Percentiles rank a stretch among this genome's conserved stretches.
Conservation (phyloP, 2,329 filamentous ascomycete genomes). For the Didymella exigua region DNA sequence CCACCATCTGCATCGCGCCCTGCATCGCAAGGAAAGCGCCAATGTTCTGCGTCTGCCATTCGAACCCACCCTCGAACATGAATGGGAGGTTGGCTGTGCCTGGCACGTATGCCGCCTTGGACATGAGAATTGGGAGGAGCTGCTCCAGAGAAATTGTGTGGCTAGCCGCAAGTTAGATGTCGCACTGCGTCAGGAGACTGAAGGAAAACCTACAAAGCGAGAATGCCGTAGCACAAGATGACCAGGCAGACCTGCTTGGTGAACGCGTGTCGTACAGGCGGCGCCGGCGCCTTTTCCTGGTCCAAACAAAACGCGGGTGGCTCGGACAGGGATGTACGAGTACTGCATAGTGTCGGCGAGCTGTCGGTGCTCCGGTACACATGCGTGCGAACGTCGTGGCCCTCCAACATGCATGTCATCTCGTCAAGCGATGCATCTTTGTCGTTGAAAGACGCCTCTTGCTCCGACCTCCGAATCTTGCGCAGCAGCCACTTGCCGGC, state of each 20-base stretch:
- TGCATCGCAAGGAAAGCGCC: slow-evolving; percentile 88
- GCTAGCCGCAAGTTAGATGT: slow-evolving; percentile 55
- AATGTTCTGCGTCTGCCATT: slow-evolving; percentile 79
- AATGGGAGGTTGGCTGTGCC: slow-evolving; percentile 71
- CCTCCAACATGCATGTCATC: slow-evolving; percentile 64
- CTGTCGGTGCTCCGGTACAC: slow-evolving; percentile 65
- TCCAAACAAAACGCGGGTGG: slow-evolving; percentile 45
- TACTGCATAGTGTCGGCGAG: slow-evolving; percentile 57
- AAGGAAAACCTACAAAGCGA: slow-evolving; percentile 78
- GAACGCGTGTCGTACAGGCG: slow-evolving; percentile 65
- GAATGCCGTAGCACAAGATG: slow-evolving; percentile 86
- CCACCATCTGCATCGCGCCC: slow-evolving; percentile 85
- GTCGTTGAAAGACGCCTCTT: slow-evolving; percentile 41
- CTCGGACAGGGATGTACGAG: slow-evolving; percentile 38
- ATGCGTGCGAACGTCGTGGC: slow-evolving; percentile 56
- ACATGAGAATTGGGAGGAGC: slow-evolving; percentile 89
- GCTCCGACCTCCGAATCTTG: slow-evolving; percentile 38
- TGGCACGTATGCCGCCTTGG: slow-evolving; percentile 63
- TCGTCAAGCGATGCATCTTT: slow-evolving; percentile 61
- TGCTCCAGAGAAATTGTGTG: slow-evolving; percentile 98
- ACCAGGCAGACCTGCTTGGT: slow-evolving; percentile 84
- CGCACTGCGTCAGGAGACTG: slow-evolving; percentile 17
- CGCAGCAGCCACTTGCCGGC: slow-evolving; percentile 71
- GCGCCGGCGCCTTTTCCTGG: slow-evolving; percentile 29
- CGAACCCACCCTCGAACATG: slow-evolving; percentile 86